Evolutionary conservation across 2,329 filamentous ascomycete genomes (phyloP).

Genomic region (Hymenoscyphus albidus): DNA sequence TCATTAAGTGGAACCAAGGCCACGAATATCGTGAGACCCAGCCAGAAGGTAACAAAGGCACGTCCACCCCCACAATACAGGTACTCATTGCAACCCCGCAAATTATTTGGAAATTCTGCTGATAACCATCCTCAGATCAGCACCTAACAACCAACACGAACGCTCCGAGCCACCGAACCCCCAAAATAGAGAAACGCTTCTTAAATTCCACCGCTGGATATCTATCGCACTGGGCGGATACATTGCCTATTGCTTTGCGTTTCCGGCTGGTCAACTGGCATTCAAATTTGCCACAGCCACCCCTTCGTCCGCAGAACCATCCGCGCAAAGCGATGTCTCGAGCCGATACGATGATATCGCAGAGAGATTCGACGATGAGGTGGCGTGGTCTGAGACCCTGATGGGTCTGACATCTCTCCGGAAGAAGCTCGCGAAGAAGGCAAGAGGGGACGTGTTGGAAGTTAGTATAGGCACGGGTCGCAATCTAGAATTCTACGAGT

Average conservation of each 20-base stretch:
- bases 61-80: not conserved
- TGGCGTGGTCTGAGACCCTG: conserved; percentile 54
- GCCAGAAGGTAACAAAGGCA: not conserved
- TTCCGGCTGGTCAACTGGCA: not conserved
- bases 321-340: conserved; percentile 32
- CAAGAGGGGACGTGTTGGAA: conserved; percentile 56
- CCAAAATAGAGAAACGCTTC: not conserved
- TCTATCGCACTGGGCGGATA: not conserved
- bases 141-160: not conserved
- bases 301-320: conserved; percentile 24
- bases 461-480: conserved; percentile 60
- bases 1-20: not conserved
- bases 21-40: not conserved
- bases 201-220: not conserved
- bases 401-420: conserved; percentile 54
- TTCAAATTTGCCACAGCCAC: conserved; percentile 8
- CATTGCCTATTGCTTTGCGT: not conserved
- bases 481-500: conserved; percentile 57
- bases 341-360: conserved; percentile 39
- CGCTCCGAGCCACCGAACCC: not conserved
- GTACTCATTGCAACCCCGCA: not conserved
- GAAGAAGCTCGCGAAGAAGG: conserved; percentile 44
- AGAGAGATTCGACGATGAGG: conserved; percentile 53
- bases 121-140: not conserved
- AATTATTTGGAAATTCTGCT: not conserved